Percentiles rank a stretch among this genome's conserved stretches.
Evolutionary conservation across 768 basidiomycete genomes (phyloP).

Genomic region (Xerocomellus amylosporus): DNA sequence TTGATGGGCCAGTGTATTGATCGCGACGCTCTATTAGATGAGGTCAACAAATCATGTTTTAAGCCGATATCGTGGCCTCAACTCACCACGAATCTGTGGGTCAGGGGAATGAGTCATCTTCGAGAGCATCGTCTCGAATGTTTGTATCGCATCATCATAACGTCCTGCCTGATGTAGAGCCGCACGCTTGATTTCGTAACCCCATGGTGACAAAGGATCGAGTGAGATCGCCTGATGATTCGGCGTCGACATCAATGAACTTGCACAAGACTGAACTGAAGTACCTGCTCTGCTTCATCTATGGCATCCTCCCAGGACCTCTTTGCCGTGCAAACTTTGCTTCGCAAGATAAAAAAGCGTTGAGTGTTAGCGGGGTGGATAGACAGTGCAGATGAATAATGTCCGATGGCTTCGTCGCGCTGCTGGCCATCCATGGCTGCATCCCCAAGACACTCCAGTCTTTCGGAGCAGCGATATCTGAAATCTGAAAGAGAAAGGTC

Average conservation of each 20-base stretch:
- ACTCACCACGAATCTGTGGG: background rate
- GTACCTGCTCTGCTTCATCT: background rate
- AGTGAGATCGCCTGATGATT: background rate
- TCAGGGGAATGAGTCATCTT: background rate
- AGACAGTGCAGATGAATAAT: background rate
- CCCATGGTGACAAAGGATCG: background rate
- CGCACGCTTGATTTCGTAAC: background rate
- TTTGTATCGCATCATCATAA: background rate
- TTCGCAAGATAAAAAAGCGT: background rate
- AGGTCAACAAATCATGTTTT: background rate
- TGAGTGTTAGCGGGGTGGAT: background rate
- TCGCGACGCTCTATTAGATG: background rate
- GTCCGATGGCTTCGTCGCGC: background rate
- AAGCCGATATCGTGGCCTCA: no score
- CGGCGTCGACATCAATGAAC: background rate
- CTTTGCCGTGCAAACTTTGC: background rate
- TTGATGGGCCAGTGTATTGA: background rate
- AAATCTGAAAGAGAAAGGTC: background rate
- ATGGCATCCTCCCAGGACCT: background rate
- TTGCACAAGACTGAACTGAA: no score
- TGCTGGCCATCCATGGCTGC: background rate
- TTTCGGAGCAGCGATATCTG: background rate
- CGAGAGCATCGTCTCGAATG: background rate
- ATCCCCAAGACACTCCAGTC: background rate
- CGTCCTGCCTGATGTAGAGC: background rate